phyloP scores from a whole-genome alignment of 140 eudicot species.

The Artemisia princeps region DNA sequence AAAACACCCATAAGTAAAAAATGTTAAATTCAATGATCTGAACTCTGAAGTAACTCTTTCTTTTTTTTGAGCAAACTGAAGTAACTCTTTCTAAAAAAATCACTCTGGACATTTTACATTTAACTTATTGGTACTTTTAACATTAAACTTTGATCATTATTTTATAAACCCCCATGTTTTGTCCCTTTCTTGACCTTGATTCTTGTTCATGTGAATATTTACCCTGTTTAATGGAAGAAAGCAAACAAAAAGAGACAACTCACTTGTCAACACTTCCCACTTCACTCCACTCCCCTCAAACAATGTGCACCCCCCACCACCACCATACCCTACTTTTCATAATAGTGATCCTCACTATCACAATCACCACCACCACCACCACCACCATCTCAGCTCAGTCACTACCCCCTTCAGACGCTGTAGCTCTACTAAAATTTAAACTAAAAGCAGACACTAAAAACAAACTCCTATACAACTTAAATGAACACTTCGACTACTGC shows the following conservation, averaged over 20 bases:
- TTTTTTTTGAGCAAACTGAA: too few relatives aligned
- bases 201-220: conserved; percentile 20
- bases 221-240: conserved; percentile 32
- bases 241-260: conserved; percentile 36
- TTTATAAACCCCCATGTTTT: conserved; percentile 10
- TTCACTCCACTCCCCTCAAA: conserved; percentile 27
- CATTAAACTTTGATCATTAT: neutral
- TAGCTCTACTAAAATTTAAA: conserved; percentile 58
- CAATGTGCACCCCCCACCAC: conserved; percentile 33
- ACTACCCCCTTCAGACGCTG: conserved; percentile 66
- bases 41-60: too few relatives aligned
- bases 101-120: too few relatives aligned
- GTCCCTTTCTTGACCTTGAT: conserved; percentile 35
- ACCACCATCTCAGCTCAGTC: conserved; percentile 18
- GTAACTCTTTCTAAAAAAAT: too few relatives aligned
- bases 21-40: too few relatives aligned
- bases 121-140: neutral
- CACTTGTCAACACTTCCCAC: conserved; percentile 23
- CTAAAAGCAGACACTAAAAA: conserved; percentile 59
- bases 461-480: conserved; percentile 63
- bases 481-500: conserved; percentile 69
- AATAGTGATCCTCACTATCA: conserved; percentile 24
- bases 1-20: too few relatives aligned
- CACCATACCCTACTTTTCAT: conserved; percentile 19
- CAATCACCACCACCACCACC: conserved; percentile 26